These are phyloP conservation scores for Flueggea neowawraea DNA, from an alignment of 441 rosid genomes.

Conservation along the genomic window DNA sequence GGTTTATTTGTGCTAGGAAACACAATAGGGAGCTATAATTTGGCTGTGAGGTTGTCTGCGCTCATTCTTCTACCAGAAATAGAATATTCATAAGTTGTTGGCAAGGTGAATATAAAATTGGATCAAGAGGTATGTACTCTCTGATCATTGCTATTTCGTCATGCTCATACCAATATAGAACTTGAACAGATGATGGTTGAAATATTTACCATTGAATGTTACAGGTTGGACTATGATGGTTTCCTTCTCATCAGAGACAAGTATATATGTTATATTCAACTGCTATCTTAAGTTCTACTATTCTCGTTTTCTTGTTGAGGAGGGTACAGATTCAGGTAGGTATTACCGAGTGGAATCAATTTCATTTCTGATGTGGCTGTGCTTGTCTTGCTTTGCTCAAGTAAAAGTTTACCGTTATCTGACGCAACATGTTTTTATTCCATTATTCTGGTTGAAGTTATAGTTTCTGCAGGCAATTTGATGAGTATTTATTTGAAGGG, in stretches of 20 bases:
- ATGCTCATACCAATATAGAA: slow-evolving; percentile 3
- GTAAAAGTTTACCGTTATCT: too few species aligned
- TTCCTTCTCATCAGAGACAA: slow-evolving; percentile 17
- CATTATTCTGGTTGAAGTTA: too few species aligned
- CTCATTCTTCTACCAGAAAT: neutral
- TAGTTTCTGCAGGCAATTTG: too few species aligned
- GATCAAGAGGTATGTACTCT: slow-evolving; percentile 23
- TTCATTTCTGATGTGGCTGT: too few species aligned
- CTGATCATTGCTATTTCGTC: slow-evolving; percentile 12
- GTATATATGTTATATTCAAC: slow-evolving; percentile 10
- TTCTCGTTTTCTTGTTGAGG: too few species aligned
- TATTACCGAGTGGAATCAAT: too few species aligned
- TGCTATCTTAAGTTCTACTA: too few species aligned
- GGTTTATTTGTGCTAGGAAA: slow-evolving; percentile 25
- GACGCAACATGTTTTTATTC: too few species aligned
- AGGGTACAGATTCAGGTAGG: too few species aligned
- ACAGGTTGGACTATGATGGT: slow-evolving; percentile 27
- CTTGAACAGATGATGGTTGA: slow-evolving; percentile 14
- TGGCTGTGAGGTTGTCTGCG: slow-evolving; percentile 13
- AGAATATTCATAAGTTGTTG: slow-evolving; percentile 6
- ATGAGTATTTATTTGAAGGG: too few species aligned
- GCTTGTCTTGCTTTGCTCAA: too few species aligned
- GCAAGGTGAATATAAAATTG: slow-evolving; percentile 9
- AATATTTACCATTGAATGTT: slow-evolving; percentile 16
- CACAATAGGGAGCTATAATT: slow-evolving; percentile 10